Conservation (phyloP, 176 grass and related monocot species). For the Puya raimondii region DNA sequence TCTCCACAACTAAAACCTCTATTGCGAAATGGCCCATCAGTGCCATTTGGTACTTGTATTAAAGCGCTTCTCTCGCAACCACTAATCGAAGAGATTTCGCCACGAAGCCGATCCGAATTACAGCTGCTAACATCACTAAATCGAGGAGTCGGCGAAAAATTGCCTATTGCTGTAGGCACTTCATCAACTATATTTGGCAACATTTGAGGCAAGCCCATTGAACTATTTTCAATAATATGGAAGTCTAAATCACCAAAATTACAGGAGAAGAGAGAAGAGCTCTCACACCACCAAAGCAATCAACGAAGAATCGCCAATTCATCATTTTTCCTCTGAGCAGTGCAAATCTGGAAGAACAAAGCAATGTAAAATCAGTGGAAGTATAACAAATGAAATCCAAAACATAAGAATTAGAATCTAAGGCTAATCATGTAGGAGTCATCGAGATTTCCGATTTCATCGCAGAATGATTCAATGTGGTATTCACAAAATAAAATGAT, state of each 20-base stretch:
- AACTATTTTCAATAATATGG: background rate
- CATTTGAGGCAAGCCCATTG: conserved; percentile 81
- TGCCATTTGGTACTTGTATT: conserved; percentile 19
- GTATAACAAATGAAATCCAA: no score
- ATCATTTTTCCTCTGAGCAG: no score
- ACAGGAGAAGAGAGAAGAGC: no score
- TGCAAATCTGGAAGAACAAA: no score
- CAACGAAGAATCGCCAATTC: no score
- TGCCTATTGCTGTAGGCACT: conserved; percentile 28
- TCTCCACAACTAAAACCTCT: conserved; percentile 15
- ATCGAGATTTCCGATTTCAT: no score
- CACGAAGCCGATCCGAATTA: conserved; percentile 24
- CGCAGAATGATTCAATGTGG: no score
- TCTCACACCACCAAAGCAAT: no score
- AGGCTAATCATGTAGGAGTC: no score
- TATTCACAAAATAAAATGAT: no score
- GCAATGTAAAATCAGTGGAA: no score
- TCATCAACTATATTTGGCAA: conserved; percentile 23
- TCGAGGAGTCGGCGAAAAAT: conserved; percentile 27
- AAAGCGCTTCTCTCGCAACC: conserved; percentile 36
- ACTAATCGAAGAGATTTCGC: conserved; percentile 21
- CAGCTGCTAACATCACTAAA: conserved; percentile 6
- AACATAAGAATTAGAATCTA: no score
- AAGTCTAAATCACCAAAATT: background rate
- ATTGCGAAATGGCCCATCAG: conserved; percentile 18